Percentiles rank a stretch among this genome's conserved stretches.
Conservation (phyloP, 345 rosid species). For the Theobroma cacao region DNA sequence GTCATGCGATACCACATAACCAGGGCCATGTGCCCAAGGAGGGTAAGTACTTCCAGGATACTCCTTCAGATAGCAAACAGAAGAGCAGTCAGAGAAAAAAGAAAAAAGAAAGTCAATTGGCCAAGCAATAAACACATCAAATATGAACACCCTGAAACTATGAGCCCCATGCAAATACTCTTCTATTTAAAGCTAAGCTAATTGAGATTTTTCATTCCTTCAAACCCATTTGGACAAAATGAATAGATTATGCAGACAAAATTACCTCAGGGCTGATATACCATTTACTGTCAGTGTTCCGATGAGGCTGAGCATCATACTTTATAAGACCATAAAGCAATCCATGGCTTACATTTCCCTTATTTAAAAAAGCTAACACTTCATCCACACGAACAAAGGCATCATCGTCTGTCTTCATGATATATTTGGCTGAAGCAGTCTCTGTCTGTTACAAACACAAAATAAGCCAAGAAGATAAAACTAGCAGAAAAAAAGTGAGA, state of each 20-base stretch:
- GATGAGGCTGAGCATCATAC: conserved; percentile 83
- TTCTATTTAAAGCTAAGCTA: not conserved
- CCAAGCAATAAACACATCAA: not conserved
- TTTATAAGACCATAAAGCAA: conserved; percentile 87
- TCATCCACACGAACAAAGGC: conserved; percentile 95
- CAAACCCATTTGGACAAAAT: not conserved
- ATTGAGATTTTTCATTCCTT: not conserved
- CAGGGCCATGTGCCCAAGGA: conserved; percentile 97
- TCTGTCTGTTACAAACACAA: conserved; percentile 51
- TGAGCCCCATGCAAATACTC: not conserved
- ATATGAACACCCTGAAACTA: not conserved
- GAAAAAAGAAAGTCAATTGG: not conserved
- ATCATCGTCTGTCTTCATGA: conserved; percentile 98
- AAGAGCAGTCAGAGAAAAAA: not conserved
- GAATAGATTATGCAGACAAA: not conserved
- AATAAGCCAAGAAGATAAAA: conserved; percentile 21
- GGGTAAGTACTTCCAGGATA: conserved; percentile 77
- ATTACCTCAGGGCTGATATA: conserved; percentile 81
- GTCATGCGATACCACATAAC: conserved; percentile 79
- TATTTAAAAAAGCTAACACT: conserved; percentile 59
- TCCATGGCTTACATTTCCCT: conserved; percentile 54
- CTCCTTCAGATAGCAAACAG: conserved; percentile 47
- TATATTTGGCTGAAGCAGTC: conserved; percentile 71
- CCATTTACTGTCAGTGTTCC: conserved; percentile 91
- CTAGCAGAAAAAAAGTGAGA: conserved; percentile 1